phyloP scores from a whole-genome alignment of 2,329 filamentous ascomycete genomes.

The Harringtonia lauricola region DNA sequence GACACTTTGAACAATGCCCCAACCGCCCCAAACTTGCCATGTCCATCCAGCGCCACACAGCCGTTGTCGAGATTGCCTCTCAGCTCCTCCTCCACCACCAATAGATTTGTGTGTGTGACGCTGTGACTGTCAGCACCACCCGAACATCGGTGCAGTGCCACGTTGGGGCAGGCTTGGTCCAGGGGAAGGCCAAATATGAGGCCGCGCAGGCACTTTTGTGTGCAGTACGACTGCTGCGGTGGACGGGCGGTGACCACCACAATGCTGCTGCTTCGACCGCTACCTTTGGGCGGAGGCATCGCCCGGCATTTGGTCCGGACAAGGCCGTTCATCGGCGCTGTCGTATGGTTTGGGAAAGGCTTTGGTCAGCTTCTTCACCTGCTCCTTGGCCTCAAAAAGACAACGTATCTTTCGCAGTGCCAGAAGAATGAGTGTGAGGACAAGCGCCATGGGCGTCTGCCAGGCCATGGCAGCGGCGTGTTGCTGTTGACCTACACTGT shows the following conservation, averaged over 20 bases:
- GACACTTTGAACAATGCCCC: constrained; percentile 4
- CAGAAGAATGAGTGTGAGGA: neutral
- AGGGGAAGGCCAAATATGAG: neutral
- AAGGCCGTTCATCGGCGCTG: neutral
- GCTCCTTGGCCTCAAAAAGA: neutral
- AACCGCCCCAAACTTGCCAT: neutral
- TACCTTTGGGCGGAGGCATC: neutral
- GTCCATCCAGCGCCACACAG: neutral
- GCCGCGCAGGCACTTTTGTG: neutral
- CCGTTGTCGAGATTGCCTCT: neutral
- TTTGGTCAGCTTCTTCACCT: neutral
- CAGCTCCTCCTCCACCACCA: neutral
- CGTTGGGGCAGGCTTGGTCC: neutral
- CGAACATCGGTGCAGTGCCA: neutral
- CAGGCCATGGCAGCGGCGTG: neutral
- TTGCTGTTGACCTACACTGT: neutral
- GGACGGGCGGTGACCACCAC: neutral
- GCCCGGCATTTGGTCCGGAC: neutral
- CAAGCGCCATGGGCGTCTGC: neutral
- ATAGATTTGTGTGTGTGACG: neutral
- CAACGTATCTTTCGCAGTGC: neutral
- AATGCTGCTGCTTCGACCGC: neutral
- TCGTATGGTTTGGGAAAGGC: neutral
- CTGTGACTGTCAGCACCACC: neutral
- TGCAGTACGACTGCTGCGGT: constrained; percentile 1